Percentiles rank a stretch among this genome's conserved stretches.
phyloP scores from a whole-genome alignment of 129 eudicot species.

The Silybum marianum region DNA sequence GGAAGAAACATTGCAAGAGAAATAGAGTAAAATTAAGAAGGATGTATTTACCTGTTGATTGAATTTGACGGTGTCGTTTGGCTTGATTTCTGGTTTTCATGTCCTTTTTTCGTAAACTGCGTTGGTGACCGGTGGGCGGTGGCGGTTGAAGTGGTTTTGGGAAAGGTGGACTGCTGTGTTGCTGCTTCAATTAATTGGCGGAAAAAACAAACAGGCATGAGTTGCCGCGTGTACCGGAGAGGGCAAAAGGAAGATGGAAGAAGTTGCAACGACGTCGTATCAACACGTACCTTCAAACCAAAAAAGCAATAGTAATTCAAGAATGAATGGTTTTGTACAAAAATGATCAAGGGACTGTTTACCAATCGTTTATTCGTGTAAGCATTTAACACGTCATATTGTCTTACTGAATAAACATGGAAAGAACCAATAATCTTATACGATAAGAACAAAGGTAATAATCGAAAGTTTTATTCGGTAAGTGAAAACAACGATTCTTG shows the following conservation, averaged over 20 bases:
- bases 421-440: no score
- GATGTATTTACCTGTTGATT: constrained; percentile 45
- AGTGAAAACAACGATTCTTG: no score
- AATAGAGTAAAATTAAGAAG: background rate
- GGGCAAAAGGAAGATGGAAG: constrained; percentile 3
- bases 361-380: no score
- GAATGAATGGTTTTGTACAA: no score
- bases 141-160: constrained; percentile 31
- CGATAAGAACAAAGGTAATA: no score
- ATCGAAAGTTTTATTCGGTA: no score
- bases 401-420: no score
- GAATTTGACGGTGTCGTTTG: constrained; percentile 40
- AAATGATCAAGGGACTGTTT: no score
- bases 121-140: constrained; percentile 1
- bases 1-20: background rate
- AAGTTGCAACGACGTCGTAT: constrained; percentile 20
- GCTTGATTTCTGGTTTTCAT: constrained; percentile 78
- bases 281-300: background rate
- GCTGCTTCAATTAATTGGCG: constrained; percentile 27
- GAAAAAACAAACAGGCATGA: no score
- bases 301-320: no score
- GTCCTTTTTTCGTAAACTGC: constrained; percentile 18
- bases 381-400: no score
- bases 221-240: no score
- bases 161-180: background rate